Percentiles rank a stretch among this genome's conserved stretches.
Conservation (phyloP, 306 rosid species). For the Canavalia ensiformis region DNA sequence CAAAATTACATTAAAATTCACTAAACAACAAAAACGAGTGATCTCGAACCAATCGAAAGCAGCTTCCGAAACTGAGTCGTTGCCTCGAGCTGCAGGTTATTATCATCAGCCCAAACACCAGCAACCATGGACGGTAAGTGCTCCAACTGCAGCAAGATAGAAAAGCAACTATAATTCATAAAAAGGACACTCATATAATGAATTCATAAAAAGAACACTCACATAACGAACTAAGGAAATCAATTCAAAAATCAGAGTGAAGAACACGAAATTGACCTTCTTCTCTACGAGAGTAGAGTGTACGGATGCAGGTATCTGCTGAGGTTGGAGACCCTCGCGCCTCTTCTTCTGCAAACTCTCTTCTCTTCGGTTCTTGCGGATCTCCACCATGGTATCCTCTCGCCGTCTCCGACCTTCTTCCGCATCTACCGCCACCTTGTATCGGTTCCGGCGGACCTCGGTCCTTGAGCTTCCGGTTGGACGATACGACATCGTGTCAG, state of each 20-base stretch:
- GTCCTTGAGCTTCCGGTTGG: constrained; percentile 76
- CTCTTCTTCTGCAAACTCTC: constrained; percentile 96
- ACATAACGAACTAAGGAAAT: not conserved
- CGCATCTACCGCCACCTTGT: constrained; percentile 99
- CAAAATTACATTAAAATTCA: not conserved
- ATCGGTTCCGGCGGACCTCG: constrained; percentile 94
- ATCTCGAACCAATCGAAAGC: constrained; percentile 85
- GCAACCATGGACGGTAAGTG: constrained; percentile 93
- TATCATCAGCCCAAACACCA: constrained; percentile 87
- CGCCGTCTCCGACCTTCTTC: constrained; percentile 97
- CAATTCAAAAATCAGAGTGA: constrained; percentile 24
- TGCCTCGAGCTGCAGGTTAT: constrained; percentile 80
- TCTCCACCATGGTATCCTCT: constrained; percentile 98
- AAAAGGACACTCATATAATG: not conserved
- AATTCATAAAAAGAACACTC: not conserved
- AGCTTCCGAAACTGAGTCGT: constrained; percentile 96
- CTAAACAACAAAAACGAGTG: constrained; percentile 8
- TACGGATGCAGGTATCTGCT: constrained; percentile 58
- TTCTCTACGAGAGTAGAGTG: constrained; percentile 53
- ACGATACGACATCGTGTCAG: constrained; percentile 82
- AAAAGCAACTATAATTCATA: constrained; percentile 16
- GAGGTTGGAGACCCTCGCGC: constrained; percentile 88
- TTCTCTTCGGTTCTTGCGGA: constrained; percentile 93
- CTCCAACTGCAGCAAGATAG: constrained; percentile 75
- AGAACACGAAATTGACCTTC: constrained; percentile 49